Percentiles rank a stretch among this genome's conserved stretches.
These are phyloP conservation scores for Leccinum subrobustum DNA, from an alignment of 1,284 basidiomycete species.

Conservation along the genomic window DNA sequence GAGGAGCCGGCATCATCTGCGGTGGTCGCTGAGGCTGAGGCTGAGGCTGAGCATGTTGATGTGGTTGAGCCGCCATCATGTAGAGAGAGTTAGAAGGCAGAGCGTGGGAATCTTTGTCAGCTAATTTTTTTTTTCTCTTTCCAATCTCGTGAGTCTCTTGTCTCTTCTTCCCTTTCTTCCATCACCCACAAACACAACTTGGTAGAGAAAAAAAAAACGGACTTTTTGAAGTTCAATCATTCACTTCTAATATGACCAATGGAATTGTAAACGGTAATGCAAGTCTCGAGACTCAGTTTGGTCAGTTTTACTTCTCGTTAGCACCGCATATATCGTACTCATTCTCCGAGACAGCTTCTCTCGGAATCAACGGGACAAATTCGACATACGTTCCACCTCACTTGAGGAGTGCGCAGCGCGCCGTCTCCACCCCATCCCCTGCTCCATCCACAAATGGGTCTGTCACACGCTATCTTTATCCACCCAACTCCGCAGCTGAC, in stretches of 20 bases:
- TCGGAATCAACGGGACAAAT: conserved; percentile 70
- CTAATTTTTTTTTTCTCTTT: conserved; percentile 18
- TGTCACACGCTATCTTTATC: conserved; percentile 22
- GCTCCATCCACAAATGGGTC: conserved; percentile 51
- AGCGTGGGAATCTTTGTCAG: neutral
- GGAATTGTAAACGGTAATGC: conserved; percentile 77
- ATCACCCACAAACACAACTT: conserved; percentile 22
- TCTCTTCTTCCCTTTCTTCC: conserved; percentile 28
- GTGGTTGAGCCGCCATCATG: conserved; percentile 35
- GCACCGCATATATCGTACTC: conserved; percentile 25
- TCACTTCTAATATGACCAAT: conserved; percentile 77
- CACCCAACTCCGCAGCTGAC: conserved; percentile 16
- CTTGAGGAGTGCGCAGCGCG: conserved; percentile 79
- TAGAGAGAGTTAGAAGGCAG: neutral
- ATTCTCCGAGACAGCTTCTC: conserved; percentile 45
- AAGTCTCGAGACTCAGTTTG: conserved; percentile 81
- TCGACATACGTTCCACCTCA: conserved; percentile 94
- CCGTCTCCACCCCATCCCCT: conserved; percentile 54
- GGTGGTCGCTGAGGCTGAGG: conserved; percentile 24
- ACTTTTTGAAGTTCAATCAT: conserved; percentile 29
- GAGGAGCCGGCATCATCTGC: conserved; percentile 42
- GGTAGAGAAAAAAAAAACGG: conserved; percentile 24
- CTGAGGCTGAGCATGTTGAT: conserved; percentile 16
- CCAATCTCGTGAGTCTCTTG: conserved; percentile 10
- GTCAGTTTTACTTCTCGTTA: conserved; percentile 44